A percentile compares a stretch with the other conserved stretches of the same genome.
These are phyloP conservation scores for Zarea fungicola DNA, from an alignment of 2,329 filamentous ascomycete species.

Conservation along the genomic window DNA sequence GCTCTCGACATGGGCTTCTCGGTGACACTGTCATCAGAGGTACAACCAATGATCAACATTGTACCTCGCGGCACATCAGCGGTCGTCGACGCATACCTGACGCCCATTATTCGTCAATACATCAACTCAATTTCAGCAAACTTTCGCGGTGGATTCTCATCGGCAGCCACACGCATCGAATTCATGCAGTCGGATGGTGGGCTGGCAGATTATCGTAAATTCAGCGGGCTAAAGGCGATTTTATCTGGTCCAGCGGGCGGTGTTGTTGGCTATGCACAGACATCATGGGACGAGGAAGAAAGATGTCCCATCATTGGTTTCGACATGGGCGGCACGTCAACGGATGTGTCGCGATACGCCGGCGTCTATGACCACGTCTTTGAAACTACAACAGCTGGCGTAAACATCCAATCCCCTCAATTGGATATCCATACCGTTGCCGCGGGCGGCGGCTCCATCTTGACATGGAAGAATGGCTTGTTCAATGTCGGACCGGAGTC, in stretches of 20 bases:
- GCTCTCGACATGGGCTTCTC: conserved; percentile 38
- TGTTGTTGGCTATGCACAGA: conserved; percentile 70
- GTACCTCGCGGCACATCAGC: conserved; percentile 40
- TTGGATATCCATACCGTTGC: conserved; percentile 80
- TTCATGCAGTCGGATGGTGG: conserved; percentile 64
- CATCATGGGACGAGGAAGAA: conserved; percentile 63
- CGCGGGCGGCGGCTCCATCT: conserved; percentile 65
- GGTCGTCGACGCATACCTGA: conserved; percentile 39
- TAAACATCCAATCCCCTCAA: conserved; percentile 73
- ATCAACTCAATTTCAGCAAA: conserved; percentile 31
- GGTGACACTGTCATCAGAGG: conserved; percentile 31
- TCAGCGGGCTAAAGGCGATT: conserved; percentile 65
- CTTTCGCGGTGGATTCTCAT: conserved; percentile 30
- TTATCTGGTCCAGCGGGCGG: conserved; percentile 72
- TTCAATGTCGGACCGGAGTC: conserved; percentile 71
- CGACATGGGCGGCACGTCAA: conserved; percentile 67
- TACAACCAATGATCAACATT: conserved; percentile 39
- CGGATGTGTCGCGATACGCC: conserved; percentile 66
- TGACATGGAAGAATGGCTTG: conserved; percentile 67
- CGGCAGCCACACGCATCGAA: conserved; percentile 50
- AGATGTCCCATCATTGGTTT: conserved; percentile 70
- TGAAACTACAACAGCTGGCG: conserved; percentile 71
- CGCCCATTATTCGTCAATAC: conserved; percentile 32
- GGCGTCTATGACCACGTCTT: conserved; percentile 46
- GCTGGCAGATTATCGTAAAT: conserved; percentile 51